Base-by-base conservation (phyloP, 306 rosid species). In the Hippophae rhamnoides region DNA sequence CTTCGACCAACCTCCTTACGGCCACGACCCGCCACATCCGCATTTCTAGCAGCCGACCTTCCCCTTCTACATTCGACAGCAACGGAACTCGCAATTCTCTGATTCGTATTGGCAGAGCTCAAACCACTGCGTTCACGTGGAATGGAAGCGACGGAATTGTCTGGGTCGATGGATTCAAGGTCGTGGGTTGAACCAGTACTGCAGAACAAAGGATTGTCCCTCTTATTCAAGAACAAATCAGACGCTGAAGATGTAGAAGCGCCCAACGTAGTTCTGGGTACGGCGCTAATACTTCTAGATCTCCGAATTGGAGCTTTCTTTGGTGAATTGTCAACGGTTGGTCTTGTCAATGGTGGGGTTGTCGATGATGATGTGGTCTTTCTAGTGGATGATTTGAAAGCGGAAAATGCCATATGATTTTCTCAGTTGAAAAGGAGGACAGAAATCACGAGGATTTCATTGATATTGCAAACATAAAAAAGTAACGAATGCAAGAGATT, bases 241-340 rank as follows among this genome's bases (percentile, higher is more conserved):
- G 73, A 41, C n/a, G 85, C 50, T 50, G 73, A 38, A 47, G 5
- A 31, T 31, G 76, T 78, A 1, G 56, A 60, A 38, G 25, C 7
- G 56, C 65, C 76, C 9, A 60, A 46, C 43, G 41, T 47, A 58
- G 64, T 57, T 57, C 96, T 64, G 0, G 96, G 69, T 58, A 76
- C 76, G 51, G 95, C 86, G 79, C 89, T 83, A 10, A 90, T 95
- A 68, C 98, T 90, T 76, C 76, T 73, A 10, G 98, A 90, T 74
- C 98, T 75, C 59, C 95, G 80, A 10, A 69, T 54, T 3, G 89
- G 76, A 44, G 78, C 79, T 58, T 76, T 75, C 70, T 65, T 74
- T 1, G 64, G 70, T 18, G 72, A 10, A 38, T n/a, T 13, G 9
- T 53, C 73, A n/a, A 38, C 44, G 58, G 62, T 60, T 56, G 76